Conservation (phyloP, 192 early-diverging fungal genomes). For the Rhizophagus sp. region DNA sequence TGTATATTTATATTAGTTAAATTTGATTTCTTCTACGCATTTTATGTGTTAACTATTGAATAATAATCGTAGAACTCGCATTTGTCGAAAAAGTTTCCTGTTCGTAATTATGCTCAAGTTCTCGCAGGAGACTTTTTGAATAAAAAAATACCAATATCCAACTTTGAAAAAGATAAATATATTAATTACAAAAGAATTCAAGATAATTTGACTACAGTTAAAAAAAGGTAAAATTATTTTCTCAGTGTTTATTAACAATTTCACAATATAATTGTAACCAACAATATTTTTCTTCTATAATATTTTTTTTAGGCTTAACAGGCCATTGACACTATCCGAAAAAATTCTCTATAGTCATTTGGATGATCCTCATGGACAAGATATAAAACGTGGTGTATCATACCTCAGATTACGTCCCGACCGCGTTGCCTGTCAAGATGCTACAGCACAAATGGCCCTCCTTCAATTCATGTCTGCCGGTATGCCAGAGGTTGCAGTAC, state of each 20-base stretch:
- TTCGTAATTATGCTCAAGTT: constrained; percentile 21
- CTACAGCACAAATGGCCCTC: constrained; percentile 97
- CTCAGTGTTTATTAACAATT: neutral
- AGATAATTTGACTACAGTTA: constrained; percentile 92
- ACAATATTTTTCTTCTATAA: constrained; percentile 9
- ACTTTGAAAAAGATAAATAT: constrained; percentile 87
- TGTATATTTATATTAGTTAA: neutral
- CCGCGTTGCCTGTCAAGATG: constrained; percentile 98
- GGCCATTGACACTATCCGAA: constrained; percentile 93
- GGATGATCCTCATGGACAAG: constrained; percentile 93
- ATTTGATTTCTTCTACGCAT: neutral
- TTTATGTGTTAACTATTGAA: neutral
- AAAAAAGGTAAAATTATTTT: constrained; percentile 69
- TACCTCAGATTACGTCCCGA: constrained; percentile 97
- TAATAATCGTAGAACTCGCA: neutral
- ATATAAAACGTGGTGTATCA: constrained; percentile 87
- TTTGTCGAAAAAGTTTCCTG: neutral
- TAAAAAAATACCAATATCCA: constrained; percentile 87
- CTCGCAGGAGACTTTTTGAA: neutral
- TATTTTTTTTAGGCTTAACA: constrained; percentile 67
- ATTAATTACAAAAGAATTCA: constrained; percentile 98
- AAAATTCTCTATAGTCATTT: constrained; percentile 99
- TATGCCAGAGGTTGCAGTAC: constrained; percentile 84
- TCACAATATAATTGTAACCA: neutral
- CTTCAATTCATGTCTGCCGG: constrained; percentile 97